Conservation (phyloP, 1,284 basidiomycete genomes). For the Pyrrhoderma noxium region DNA sequence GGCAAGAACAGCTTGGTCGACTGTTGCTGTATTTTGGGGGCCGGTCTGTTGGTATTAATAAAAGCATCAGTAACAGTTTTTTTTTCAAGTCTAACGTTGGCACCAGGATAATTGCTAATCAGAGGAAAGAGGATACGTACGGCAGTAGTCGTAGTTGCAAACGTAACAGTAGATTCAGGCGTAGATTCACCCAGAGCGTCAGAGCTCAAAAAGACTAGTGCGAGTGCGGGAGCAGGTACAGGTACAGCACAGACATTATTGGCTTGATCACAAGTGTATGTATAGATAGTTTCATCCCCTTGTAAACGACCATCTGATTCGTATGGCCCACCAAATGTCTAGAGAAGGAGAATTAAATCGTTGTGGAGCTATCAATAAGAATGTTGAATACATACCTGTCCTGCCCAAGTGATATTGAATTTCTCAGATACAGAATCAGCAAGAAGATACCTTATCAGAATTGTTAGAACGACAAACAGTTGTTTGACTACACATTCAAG, state of each 20-base stretch:
- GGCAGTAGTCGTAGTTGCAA: conserved; percentile 40
- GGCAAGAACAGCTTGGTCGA: conserved; percentile 34
- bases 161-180: conserved; percentile 39
- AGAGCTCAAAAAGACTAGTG: conserved; percentile 61
- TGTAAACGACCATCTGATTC: conserved; percentile 48
- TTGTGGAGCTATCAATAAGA: neutral
- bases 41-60: conserved; percentile 32
- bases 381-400: conserved; percentile 16
- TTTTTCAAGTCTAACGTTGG: neutral
- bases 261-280: conserved; percentile 42
- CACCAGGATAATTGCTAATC: neutral
- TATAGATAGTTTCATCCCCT: conserved; percentile 43
- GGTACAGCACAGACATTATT: conserved; percentile 49
- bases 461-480: no score
- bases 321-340: conserved; percentile 35
- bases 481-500: no score
- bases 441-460: conserved; percentile 18
- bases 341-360: conserved; percentile 12
- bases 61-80: neutral
- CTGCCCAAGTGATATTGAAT: conserved; percentile 38
- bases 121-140: conserved; percentile 6
- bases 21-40: conserved; percentile 37
- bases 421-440: conserved; percentile 29
- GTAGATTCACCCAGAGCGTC: conserved; percentile 34
- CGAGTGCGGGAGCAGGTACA: conserved; percentile 63